Base-by-base conservation (phyloP, 1,139 yeast genomes). In the Debaryomyces singareniensis region DNA sequence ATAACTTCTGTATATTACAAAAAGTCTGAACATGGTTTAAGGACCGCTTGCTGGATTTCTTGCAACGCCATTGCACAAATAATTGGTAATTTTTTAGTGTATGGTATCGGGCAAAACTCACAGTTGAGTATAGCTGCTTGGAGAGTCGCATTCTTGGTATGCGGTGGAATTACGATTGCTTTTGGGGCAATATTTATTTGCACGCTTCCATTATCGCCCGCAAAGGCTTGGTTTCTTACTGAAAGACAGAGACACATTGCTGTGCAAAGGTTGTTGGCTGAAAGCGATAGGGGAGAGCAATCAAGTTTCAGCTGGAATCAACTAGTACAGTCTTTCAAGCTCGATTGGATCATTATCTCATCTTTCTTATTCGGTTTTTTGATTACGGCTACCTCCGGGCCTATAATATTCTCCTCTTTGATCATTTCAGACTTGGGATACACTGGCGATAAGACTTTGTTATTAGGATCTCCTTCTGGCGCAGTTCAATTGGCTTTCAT, bases 401-500 rank as follows among this genome's bases (percentile, higher is more conserved):
- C 36, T n/a, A 40, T 46, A 20, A 35, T 38, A 18, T 32, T 47
- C 24, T 29, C 45, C 12, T 33, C 44, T 9, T 33, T 43, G 16
- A 34, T 38, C 28, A 36, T 45, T 24, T 22, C 27, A 13, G 38
- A 40, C 15, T 36, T 45, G 36, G 49, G 49, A 3, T 75, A 36
- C 38, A 26, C 49, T 3, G 35, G 49, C 11, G 34, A 34, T 6
- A 27, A 54, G 24, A 33, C 65, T 1, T 40, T 61, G 23, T 44
- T 58, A 25, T 52, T 53, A 45, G 54, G 53, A 34, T 49, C 55
- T 49, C 57, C 60, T 4, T 35, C 41, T 4, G 68, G 68, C 5
- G 66, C 56, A 3, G 57, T 59, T 12, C 67, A 61, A 36, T 40
- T 61, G 18, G 51, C 51, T 5, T 14, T 29, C 5, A 37, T 41